phyloP scores from a whole-genome alignment of 1,139 yeast genomes.

The Scheffersomyces stambukii region DNA sequence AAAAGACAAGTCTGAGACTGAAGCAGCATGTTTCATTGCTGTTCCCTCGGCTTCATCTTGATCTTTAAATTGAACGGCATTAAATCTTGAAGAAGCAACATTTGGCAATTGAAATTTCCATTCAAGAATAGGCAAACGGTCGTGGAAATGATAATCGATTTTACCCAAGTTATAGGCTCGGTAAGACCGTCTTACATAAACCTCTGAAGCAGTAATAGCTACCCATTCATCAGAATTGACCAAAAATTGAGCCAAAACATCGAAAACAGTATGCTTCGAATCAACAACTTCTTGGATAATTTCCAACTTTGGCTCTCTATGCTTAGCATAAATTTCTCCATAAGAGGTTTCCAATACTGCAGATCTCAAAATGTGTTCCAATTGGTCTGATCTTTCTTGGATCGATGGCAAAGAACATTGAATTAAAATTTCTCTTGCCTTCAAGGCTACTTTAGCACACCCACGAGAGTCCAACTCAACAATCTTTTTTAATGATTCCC shows the following conservation, averaged over 20 bases:
- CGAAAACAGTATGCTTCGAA: slow-evolving; percentile 93
- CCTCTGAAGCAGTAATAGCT: slow-evolving; percentile 94
- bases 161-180: slow-evolving; percentile 90
- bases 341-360: slow-evolving; percentile 87
- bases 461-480: slow-evolving; percentile 87
- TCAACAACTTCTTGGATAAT: slow-evolving; percentile 89
- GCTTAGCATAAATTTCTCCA: slow-evolving; percentile 75
- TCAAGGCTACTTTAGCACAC: slow-evolving; percentile 91
- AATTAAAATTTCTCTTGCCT: slow-evolving; percentile 92
- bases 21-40: slow-evolving; percentile 76
- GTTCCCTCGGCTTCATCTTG: slow-evolving; percentile 38
- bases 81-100: slow-evolving; percentile 60
- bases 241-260: slow-evolving; percentile 89
- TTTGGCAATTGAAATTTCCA: slow-evolving; percentile 92
- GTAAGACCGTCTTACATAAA: slow-evolving; percentile 93
- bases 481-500: slow-evolving; percentile 67
- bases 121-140: slow-evolving; percentile 65
- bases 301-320: slow-evolving; percentile 77
- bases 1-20: slow-evolving; percentile 87
- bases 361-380: slow-evolving; percentile 90
- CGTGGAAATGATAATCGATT: slow-evolving; percentile 59
- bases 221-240: slow-evolving; percentile 82
- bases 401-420: slow-evolving; percentile 96
- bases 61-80: slow-evolving; percentile 53
- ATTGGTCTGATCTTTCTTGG: slow-evolving; percentile 93